Base-by-base conservation (phyloP, 495 filamentous ascomycete species). In the Pyrenula aspistea region DNA sequence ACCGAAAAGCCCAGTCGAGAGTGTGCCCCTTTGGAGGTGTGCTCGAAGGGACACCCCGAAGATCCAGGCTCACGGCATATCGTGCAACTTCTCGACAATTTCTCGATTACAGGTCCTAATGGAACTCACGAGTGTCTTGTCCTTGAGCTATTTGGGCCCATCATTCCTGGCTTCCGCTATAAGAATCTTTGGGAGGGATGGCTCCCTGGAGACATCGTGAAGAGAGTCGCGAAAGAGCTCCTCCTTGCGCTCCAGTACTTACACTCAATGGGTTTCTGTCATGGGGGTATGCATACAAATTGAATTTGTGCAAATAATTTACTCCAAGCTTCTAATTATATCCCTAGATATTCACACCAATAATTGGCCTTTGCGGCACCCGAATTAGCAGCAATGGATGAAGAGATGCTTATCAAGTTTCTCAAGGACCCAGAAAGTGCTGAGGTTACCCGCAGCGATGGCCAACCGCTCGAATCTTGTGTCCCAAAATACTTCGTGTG, bases 41-140 rank as follows among this genome's bases (percentile, higher is more conserved):
- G 31, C 31, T 63, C 61, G 36, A 42, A 57, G 36, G 25, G 67
- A 47, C 60, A 61, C 58, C 61, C 64, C 56, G 49, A 24, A 51
- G 57, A 65, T 51, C 55, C 56, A 22, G 42, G 55, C 48, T 25
- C 57, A 24, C 51, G 55, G 52, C 56, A 71, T 61, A 53, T 73
- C 24, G 62, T 74, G 19, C 53, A 59, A 22, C 53, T 77, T 47
- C 58, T 77, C 53, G 73, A 78, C 63, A 10, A 60, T 21, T 78
- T 79, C 53, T 23, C 55, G 36, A 54, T 68, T 54, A 50, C 62
- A 21, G 72, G 73, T 15, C 72, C 70, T 0, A 78, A 78, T 61
- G 76, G 76, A 57, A 61, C 10, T 11, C 76, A 79, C 61, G 56
- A 67, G 59, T 78, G 74, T 60, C 59, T 78, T 2, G 72, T 77